Evolutionary conservation across 164 flowering plant genomes (phyloP), one percentile per base, ranked within the genome.

Genomic region (Brasenia schreberi): DNA sequence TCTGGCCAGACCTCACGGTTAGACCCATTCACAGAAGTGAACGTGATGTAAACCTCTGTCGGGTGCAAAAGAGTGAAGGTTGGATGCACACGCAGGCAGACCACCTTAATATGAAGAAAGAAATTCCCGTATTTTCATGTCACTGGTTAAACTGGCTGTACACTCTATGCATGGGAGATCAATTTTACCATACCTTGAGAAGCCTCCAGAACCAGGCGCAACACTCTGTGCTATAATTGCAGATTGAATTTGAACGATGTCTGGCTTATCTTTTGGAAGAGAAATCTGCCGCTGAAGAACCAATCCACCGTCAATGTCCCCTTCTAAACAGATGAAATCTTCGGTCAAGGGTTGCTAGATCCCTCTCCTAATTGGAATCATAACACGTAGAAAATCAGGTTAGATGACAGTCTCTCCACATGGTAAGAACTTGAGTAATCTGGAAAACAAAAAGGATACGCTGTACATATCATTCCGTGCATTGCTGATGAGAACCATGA

Each of bases 141-240:
- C 10, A 18, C 23, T 7, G 9, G 63, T 4, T 7, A 11, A 61
- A 7, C 18, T 49, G 16, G 16, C 63, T 61, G 19, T 7, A n/a
- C 9, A 18, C 12, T 7, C 62, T 18, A n/a, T 61, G 33, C 63
- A 23, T 18, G 63, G 9, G 12, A 61, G 12, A 61, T 3, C 14
- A 49, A 14, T 14, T 6, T 49, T n/a, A 7, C 27, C 27, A 10
- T 61, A 87, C 96, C 94, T 85, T 73, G 96, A 89, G 76, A 70
- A 93, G 77, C 97, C 98, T 65, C 98, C 98, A 60, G 98, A 90
- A 60, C 98, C 96, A 74, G 96, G 97, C 71, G 95, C 95, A 70
- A 92, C 95, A 18, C 72, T 83, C 18, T 75, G 79, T 43, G 93
- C 93, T 63, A 85, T 33, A 65, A 92, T 84, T 68, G 81, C 72